phyloP scores from a whole-genome alignment of 2,329 filamentous ascomycete genomes.

The Paracoccidioides lutzii region DNA sequence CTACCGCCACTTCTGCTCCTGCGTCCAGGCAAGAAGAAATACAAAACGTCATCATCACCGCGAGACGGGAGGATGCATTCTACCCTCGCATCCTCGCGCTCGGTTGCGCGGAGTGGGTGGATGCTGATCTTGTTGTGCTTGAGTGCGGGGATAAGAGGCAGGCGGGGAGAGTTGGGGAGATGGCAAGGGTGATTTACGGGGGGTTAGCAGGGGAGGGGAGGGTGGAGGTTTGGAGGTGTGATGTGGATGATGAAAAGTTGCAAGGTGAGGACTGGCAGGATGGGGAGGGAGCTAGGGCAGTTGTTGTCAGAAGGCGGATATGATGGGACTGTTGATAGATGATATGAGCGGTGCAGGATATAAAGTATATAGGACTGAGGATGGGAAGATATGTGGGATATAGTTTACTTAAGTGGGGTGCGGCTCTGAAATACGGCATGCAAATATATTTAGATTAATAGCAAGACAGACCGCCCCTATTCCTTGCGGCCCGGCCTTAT shows the following conservation, averaged over 20 bases:
- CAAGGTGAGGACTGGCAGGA: neutral
- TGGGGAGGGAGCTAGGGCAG: neutral
- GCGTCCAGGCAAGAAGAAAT: neutral
- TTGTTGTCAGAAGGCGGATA: neutral
- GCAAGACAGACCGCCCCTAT: too few relatives aligned
- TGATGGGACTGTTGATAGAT: neutral
- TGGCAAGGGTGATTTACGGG: neutral
- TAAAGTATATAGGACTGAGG: neutral
- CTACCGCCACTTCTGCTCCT: neutral
- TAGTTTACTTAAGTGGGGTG: too few relatives aligned
- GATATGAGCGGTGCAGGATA: neutral
- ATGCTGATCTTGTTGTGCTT: conserved; percentile 20
- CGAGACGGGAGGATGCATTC: conserved; percentile 23
- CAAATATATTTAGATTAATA: too few relatives aligned
- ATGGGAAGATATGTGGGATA: too few relatives aligned
- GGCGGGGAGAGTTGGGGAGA: conserved; percentile 18
- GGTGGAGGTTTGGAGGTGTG: conserved; percentile 13
- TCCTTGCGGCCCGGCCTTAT: too few relatives aligned
- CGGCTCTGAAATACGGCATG: too few relatives aligned
- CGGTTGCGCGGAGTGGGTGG: conserved; percentile 10
- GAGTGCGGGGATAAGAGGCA: conserved; percentile 27
- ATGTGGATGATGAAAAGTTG: neutral
- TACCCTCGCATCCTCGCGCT: conserved; percentile 23
- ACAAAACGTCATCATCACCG: neutral
- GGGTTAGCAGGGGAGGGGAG: neutral